Evolutionary conservation across 23 red algal genomes (phyloP), one percentile per base, ranked within the genome.

Genomic region (Agarophyton chilense): DNA sequence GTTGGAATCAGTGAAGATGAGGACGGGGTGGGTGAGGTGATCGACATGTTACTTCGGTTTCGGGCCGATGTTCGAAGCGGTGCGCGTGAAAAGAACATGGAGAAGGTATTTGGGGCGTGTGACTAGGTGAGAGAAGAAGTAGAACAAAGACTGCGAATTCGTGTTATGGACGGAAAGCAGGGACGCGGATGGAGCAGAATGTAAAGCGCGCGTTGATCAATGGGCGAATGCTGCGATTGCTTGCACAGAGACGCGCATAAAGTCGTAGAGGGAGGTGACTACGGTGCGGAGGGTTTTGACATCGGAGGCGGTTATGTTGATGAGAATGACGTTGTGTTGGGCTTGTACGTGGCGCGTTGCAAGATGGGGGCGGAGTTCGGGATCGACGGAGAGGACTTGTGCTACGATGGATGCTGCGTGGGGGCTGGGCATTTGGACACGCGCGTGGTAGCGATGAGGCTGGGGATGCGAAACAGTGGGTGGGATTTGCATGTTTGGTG

Each of bases 261-360:
- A 87, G 62, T 87, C 82, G 82, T 87, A 87, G 38, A 87, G 35
- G 17, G 82, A 87, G 12, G 82, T 72, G 45, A 87, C 82, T 22
- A 65, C 57, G 13, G 82, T 87, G 5, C 82, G 82, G 28, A 87
- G 52, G 22, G 67, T 58, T 31, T 87, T 87, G 82, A 55, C 43
- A 64, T 87, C 82, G 2, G 82, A 21, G 13, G 82, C 82, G 17
- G 63, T 49, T 47, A 87, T 26, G 36, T 87, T 41, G 36, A 87
- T 87, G 41, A 72, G 49, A 72, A 87, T 39, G 31, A 49, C 36
- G 28, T 36, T 42, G 29, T 68, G 18, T 2, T 75, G 57, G 31
- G 62, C 51, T 18, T 87, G 21, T 45, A 87, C 43, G 10, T 87
- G 42, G 7, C 82, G 82, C 12, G 63, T 58, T 19, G 45, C 44